Percentiles rank a stretch among this genome's conserved stretches.
Evolutionary conservation across 2,329 filamentous ascomycete species (phyloP).

Genomic region (Hawksworthiomyces lignivorus): DNA sequence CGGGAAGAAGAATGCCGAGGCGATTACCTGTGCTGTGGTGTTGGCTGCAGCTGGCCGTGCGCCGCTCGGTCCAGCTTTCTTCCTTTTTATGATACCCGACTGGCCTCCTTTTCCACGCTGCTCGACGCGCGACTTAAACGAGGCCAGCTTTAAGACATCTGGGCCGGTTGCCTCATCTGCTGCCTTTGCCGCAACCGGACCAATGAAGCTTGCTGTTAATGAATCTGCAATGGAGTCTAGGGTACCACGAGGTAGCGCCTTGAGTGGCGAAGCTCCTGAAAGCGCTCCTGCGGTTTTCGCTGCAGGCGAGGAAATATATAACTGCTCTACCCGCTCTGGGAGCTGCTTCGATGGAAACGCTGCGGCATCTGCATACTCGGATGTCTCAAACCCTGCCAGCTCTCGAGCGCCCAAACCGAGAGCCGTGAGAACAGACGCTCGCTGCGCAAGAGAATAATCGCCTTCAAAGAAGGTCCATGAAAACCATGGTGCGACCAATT

Average conservation of each 20-base stretch:
- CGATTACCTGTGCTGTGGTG: conserved; percentile 68
- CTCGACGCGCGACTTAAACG: conserved; percentile 72
- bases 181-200: conserved; percentile 72
- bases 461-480: conserved; percentile 81
- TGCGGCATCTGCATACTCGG: conserved; percentile 39
- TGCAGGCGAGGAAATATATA: conserved; percentile 46
- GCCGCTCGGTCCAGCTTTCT: neutral
- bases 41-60: conserved; percentile 56
- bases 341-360: conserved; percentile 77
- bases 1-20: conserved; percentile 76
- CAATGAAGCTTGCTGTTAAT: conserved; percentile 66
- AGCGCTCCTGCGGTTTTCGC: conserved; percentile 11
- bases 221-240: conserved; percentile 61
- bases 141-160: conserved; percentile 78
- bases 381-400: conserved; percentile 66
- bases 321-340: conserved; percentile 62
- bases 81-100: neutral
- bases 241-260: conserved; percentile 46
- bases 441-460: conserved; percentile 81
- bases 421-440: conserved; percentile 72
- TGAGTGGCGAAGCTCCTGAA: conserved; percentile 30
- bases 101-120: conserved; percentile 35
- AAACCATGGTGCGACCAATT: conserved; percentile 76
- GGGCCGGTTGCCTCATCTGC: conserved; percentile 76
- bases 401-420: conserved; percentile 78